Percentiles rank a stretch among this genome's conserved stretches.
Conservation (phyloP, 306 rosid genomes). For the Abrus precatorius region DNA sequence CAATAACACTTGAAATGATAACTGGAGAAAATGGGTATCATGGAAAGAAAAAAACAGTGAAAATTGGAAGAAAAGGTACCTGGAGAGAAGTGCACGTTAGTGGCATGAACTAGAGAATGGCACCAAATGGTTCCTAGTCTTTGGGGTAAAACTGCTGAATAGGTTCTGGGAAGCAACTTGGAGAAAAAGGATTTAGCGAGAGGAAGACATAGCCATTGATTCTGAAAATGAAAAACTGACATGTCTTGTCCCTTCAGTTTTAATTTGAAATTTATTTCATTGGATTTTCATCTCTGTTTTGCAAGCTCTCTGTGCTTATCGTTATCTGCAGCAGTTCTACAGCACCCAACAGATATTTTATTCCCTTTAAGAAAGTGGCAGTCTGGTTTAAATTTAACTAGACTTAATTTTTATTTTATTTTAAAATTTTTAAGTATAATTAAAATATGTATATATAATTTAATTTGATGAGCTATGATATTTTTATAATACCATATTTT, state of each 20-base stretch:
- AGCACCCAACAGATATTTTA: neutral
- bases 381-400: too few relatives aligned
- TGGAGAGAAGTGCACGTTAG: constrained; percentile 24
- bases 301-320: neutral
- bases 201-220: constrained; percentile 48
- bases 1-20: neutral
- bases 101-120: constrained; percentile 47
- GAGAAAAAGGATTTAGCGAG: constrained; percentile 48
- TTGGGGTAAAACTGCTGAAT: constrained; percentile 20
- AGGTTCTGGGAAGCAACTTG: constrained; percentile 48
- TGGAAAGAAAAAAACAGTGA: neutral
- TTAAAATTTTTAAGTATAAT: too few relatives aligned
- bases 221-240: constrained; percentile 42
- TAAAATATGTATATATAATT: too few relatives aligned
- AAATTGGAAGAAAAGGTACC: constrained; percentile 6
- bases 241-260: constrained; percentile 28
- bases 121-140: constrained; percentile 34
- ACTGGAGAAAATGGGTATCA: constrained; percentile 4
- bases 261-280: neutral
- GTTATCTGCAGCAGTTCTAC: neutral
- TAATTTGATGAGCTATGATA: too few relatives aligned
- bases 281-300: constrained; percentile 3
- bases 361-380: too few relatives aligned
- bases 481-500: too few relatives aligned
- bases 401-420: too few relatives aligned